Base-by-base conservation (phyloP, 1,284 basidiomycete species). In the Salmacisia buchloeana region DNA sequence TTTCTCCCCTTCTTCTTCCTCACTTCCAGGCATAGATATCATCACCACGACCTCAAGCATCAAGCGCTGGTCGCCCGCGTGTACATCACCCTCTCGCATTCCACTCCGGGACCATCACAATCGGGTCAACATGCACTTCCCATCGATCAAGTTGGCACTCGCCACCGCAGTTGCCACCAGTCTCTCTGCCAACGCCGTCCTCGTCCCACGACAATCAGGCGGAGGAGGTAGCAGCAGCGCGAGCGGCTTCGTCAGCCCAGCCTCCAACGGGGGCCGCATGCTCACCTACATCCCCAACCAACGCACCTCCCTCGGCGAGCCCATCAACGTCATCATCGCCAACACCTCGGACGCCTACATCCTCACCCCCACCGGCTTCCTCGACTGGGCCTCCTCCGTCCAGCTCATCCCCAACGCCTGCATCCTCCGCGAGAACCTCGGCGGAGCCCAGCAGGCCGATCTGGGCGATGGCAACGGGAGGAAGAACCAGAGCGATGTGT, bases 301-400 rank as follows among this genome's bases (percentile, higher is more conserved):
- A 27, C 56, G 31, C 25, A n/a, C 46, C 15, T 43, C 43, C 43
- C 41, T 65, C 27, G 70, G 68, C 34, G 77, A 79, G 63, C 76
- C 77, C 1, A 58, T 79, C 61, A 77, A 79, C 60, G 65, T 79
- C 45, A 76, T 79, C 59, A 69, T 79, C 54, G 74, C 73, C 1
- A 65, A 60, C 64, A 25, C 66, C 3, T 77, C 74, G 3, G 69
- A 70, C 49, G 6, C 62, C 3, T 62, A 45, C 29, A 72, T 77
- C n/a, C 66, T 77, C 25, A 63, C 61, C 41, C 41, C 64, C 9
- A 60, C 63, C 3, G 74, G 75, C 18, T 72, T 74, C 29, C 64
- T 65, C 59, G 66, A 71, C 29, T 79, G 69, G 46, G 58, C 69
- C 4, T 63, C 67, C 18, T 63, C 71, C 29, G 25, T 78, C 36